These are phyloP conservation scores for Zoysia pacifica DNA, from an alignment of 176 grass and related monocot genomes.

Conservation along the genomic window DNA sequence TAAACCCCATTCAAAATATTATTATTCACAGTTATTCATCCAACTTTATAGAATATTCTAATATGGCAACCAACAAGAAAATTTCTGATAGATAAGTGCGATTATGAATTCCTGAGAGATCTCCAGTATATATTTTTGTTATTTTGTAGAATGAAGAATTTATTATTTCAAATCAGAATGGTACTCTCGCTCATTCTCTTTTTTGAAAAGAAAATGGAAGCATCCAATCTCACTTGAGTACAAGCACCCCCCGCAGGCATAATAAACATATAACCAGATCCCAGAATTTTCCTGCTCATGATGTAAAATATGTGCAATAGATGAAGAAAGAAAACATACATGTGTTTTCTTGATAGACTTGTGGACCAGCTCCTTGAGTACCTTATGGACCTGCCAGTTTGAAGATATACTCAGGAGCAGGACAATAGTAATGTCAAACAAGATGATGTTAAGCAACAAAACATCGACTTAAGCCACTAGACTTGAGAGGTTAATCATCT, in stretches of 20 bases:
- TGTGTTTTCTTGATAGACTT: slow-evolving; percentile 88
- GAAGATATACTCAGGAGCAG: slow-evolving; percentile 10
- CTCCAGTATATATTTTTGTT: neutral
- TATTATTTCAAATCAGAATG: neutral
- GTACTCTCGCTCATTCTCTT: neutral
- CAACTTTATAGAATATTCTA: neutral
- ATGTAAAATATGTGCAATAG: neutral
- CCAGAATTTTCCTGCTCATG: neutral
- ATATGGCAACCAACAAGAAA: neutral
- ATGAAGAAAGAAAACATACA: slow-evolving; percentile 48
- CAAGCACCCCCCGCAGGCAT: neutral
- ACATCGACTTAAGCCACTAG: neutral
- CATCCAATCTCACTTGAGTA: neutral
- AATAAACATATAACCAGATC: neutral
- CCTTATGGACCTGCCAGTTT: slow-evolving; percentile 76
- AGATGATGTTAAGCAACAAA: neutral
- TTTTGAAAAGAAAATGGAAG: slow-evolving; percentile 3
- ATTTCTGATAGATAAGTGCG: neutral
- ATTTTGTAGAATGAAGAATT: neutral
- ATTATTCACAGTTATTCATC: neutral
- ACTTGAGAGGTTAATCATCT: neutral
- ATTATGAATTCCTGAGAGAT: neutral
- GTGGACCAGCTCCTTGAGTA: slow-evolving; percentile 91
- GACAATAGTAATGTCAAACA: neutral
- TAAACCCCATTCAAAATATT: neutral